Evolutionary conservation across 2,329 filamentous ascomycete genomes (phyloP).

Genomic region (Davidsoniella virescens): DNA sequence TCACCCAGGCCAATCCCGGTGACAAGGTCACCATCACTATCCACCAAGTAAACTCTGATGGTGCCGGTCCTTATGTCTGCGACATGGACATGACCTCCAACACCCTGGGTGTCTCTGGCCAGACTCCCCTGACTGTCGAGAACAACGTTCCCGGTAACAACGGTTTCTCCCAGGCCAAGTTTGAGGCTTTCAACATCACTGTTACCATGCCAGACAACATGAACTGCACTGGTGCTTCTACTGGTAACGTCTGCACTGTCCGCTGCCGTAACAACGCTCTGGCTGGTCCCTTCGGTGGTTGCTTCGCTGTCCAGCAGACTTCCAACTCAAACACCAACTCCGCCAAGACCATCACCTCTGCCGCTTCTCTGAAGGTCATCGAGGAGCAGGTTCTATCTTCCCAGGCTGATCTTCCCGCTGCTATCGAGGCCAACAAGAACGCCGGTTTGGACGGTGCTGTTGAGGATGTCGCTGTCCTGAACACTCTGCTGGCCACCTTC

Average conservation of each 20-base stretch:
- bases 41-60: slow-evolving; percentile 38
- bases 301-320: slow-evolving; percentile 39
- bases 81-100: slow-evolving; percentile 35
- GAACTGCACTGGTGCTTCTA: slow-evolving; percentile 35
- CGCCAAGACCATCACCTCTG: slow-evolving; percentile 29
- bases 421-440: slow-evolving; percentile 27
- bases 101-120: slow-evolving; percentile 20
- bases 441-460: slow-evolving; percentile 20
- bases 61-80: slow-evolving; percentile 37
- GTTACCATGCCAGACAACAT: slow-evolving; percentile 34
- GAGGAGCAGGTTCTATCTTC: slow-evolving; percentile 33
- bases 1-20: slow-evolving; percentile 34
- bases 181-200: slow-evolving; percentile 39
- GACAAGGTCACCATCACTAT: slow-evolving; percentile 28
- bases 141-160: slow-evolving; percentile 44
- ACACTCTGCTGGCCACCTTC: slow-evolving; percentile 17
- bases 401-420: slow-evolving; percentile 29
- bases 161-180: slow-evolving; percentile 39
- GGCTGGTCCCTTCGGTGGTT: slow-evolving; percentile 41
- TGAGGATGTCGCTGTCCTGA: slow-evolving; percentile 22
- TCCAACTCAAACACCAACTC: slow-evolving; percentile 29
- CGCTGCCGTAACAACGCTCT: slow-evolving; percentile 42
- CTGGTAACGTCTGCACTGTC: slow-evolving; percentile 42
- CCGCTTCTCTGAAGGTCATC: slow-evolving; percentile 28
- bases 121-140: slow-evolving; percentile 30